Conservation (phyloP, 495 filamentous ascomycete species). For the Penicillium bialowiezense region DNA sequence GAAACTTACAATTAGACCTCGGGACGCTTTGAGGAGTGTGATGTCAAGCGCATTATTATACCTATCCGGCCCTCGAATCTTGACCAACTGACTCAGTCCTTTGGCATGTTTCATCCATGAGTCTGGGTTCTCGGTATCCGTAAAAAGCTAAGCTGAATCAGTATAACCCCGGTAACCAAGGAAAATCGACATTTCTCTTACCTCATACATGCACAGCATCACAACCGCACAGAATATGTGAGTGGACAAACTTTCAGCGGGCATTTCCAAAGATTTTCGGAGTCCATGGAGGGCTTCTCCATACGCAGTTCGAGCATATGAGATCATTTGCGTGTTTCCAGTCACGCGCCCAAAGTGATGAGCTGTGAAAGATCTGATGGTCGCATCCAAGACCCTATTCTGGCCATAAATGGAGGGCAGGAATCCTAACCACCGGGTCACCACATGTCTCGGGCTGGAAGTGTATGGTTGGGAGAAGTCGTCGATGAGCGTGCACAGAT, state of each 20-base stretch:
- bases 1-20: constrained; percentile 35
- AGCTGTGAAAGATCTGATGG: constrained; percentile 30
- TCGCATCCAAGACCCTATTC: constrained; percentile 26
- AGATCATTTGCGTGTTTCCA: constrained; percentile 23
- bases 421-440: constrained; percentile 27
- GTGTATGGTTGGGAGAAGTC: constrained; percentile 24
- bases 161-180: background rate
- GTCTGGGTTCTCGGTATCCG: constrained; percentile 27
- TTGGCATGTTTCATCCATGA: constrained; percentile 41
- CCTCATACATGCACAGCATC: constrained; percentile 35
- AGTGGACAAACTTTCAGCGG: constrained; percentile 26
- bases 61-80: constrained; percentile 25
- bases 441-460: constrained; percentile 12
- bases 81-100: constrained; percentile 29
- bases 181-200: constrained; percentile 9
- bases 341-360: constrained; percentile 29
- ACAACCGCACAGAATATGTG: constrained; percentile 34
- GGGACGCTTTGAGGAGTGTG: constrained; percentile 27
- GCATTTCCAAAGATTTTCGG: constrained; percentile 19
- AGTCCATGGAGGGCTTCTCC: constrained; percentile 28
- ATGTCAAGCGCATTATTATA: constrained; percentile 26
- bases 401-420: constrained; percentile 32
- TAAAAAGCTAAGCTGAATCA: constrained; percentile 25
- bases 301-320: constrained; percentile 29
- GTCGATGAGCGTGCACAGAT: constrained; percentile 21